A percentile compares a stretch with the other conserved stretches of the same genome.
Conservation (phyloP, 495 filamentous ascomycete species). For the Hypoxylon perforatum region DNA sequence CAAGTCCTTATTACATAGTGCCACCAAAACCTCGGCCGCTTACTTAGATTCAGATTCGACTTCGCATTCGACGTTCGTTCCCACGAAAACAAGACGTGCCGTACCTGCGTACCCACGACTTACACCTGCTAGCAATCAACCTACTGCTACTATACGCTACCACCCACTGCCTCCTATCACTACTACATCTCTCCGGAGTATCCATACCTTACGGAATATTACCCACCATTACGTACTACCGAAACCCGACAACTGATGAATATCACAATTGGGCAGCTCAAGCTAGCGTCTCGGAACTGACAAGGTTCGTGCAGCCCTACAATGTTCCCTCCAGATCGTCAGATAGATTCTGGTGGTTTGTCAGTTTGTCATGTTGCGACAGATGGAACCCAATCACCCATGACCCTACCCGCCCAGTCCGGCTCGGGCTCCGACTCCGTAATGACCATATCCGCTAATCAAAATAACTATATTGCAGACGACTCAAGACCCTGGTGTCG, state of each 20-base stretch:
- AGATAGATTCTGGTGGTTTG: slow-evolving; percentile 8
- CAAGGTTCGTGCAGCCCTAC: slow-evolving; percentile 44
- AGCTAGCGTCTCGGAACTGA: slow-evolving; percentile 43
- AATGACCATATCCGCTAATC: slow-evolving; percentile 29
- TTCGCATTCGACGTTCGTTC: slow-evolving; percentile 9
- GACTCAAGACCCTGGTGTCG: slow-evolving; percentile 33
- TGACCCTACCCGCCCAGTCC: slow-evolving; percentile 24
- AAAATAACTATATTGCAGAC: slow-evolving; percentile 27
- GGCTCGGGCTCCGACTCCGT: slow-evolving; percentile 34
- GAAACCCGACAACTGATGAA: slow-evolving; percentile 23
- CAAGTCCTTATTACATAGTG: slow-evolving; percentile 17
- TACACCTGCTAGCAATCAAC: too few species aligned
- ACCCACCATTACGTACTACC: slow-evolving; percentile 13
- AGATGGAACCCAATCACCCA: slow-evolving; percentile 14
- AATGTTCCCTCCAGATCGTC: slow-evolving; percentile 6
- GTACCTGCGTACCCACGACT: slow-evolving; percentile 3
- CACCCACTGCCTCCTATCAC: not conserved
- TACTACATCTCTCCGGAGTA: slow-evolving; percentile 10
- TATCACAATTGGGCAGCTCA: slow-evolving; percentile 38
- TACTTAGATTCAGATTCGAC: not conserved
- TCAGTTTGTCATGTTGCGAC: slow-evolving; percentile 7
- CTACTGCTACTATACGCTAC: too few species aligned
- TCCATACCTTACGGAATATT: slow-evolving; percentile 7
- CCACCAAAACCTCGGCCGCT: slow-evolving; percentile 2
- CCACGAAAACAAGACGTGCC: not conserved